Evolutionary conservation across 2,329 filamentous ascomycete species (phyloP), one percentile per base, ranked within the genome.

Genomic region (Alternaria novae-zelandiae): DNA sequence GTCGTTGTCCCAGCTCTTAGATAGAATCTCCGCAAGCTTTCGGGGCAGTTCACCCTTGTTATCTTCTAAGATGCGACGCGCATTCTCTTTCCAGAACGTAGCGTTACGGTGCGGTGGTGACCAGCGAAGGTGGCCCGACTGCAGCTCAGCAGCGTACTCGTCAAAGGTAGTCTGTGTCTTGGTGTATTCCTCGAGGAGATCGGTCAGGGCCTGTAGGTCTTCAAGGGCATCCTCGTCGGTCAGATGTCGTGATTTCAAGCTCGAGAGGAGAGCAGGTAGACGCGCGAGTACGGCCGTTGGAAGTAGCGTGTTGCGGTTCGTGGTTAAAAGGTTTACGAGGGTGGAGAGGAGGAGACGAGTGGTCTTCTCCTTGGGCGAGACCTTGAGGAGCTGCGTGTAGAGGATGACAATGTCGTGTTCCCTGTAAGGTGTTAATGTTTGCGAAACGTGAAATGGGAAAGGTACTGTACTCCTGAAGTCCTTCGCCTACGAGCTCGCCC

Each of bases 301-400:
- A 59, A 98, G 89, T 49, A 91, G 83, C 21, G 83, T 86, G 32
- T 79, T 90, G 82, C 78, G 91, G 86, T 86, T 91, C 83, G 82
- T 88, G 80, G 85, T 93, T 41, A 97, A 88, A 47, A 99, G 89
- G 81, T 97, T 98, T 78, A 91, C 88, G 44, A 99, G 87, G 8
- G 95, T 97, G 10, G 94, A 94, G 47, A 98, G 86, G 49, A 97
- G 88, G 57, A 99, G 87, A 28, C 96, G 90, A 1, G 95, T 98
- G 1, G 95, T 98, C 86, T 99, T 99, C 80, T 98, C 96, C 81
- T 99, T 99, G 47, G 95, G 94, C 3, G 96, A 98, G 45, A 97
- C 85, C 58, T 94, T 91, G 59, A 99, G 86, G 41, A 99, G 89
- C 70, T 96, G 92, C n/a, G 92, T 94, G 80, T 97, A 97, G 47